Conservation (phyloP, 441 rosid species). For the Populus trichocarpa region DNA sequence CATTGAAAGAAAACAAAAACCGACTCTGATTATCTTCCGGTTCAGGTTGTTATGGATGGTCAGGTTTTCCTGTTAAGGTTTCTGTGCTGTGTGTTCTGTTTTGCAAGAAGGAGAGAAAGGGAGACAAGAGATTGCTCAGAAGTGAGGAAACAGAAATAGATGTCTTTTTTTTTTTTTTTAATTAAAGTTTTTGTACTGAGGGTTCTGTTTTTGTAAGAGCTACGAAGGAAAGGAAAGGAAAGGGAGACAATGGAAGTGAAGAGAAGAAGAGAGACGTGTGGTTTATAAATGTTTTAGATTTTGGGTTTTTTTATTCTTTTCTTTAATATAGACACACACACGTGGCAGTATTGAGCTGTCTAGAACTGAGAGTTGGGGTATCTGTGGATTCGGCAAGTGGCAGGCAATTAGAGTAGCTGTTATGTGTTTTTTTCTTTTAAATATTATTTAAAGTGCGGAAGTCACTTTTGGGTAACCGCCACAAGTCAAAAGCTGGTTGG, state of each 20-base stretch:
- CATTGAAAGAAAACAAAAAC: constrained; percentile 29
- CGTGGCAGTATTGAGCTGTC: constrained; percentile 23
- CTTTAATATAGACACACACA: constrained; percentile 16
- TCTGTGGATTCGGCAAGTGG: not conserved
- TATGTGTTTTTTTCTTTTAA: not conserved
- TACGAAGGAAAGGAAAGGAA: not conserved
- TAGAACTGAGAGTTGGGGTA: not conserved
- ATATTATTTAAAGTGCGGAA: not conserved
- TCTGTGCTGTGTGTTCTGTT: not conserved
- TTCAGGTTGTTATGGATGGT: not conserved
- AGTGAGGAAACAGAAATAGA: not conserved
- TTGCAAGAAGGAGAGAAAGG: not conserved
- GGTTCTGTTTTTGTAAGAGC: not conserved
- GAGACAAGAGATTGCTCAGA: not conserved
- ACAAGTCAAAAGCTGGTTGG: not conserved
- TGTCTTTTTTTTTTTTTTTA: not conserved
- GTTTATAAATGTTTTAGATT: not conserved
- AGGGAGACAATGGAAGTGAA: not conserved
- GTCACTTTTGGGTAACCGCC: not conserved
- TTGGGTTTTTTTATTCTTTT: no score
- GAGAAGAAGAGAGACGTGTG: not conserved
- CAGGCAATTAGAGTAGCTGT: constrained; percentile 2
- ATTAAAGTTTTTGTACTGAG: not conserved
- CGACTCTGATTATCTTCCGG: not conserved
- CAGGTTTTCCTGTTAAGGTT: not conserved